Evolutionary conservation across 2,329 filamentous ascomycete species (phyloP).

Genomic region (Aspergillus glaucus): DNA sequence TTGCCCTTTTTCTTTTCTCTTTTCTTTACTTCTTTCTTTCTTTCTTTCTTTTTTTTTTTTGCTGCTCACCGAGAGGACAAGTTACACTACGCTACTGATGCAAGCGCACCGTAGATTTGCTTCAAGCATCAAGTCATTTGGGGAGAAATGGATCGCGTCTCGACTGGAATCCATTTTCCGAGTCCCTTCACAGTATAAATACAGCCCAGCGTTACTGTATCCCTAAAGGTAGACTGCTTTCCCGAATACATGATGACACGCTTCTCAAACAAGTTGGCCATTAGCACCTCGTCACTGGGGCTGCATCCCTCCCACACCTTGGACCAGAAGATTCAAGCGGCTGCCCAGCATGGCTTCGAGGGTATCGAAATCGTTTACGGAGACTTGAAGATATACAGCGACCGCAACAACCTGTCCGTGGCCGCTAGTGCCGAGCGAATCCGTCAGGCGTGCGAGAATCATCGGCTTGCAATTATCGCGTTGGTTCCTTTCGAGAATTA

Average conservation of each 20-base stretch:
- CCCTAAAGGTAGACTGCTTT: neutral
- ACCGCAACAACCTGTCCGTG: slow-evolving; percentile 10
- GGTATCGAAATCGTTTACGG: slow-evolving; percentile 28
- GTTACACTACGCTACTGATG: no score
- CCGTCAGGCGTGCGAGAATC: slow-evolving; percentile 12
- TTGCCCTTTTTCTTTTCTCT: no score
- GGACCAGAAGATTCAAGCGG: slow-evolving; percentile 24
- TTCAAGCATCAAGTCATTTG: no score
- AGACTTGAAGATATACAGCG: slow-evolving; percentile 21
- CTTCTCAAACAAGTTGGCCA: slow-evolving; percentile 21
- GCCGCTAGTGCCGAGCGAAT: slow-evolving; percentile 13
- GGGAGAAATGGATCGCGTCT: no score
- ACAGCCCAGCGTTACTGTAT: neutral
- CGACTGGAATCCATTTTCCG: neutral
- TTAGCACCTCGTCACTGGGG: slow-evolving; percentile 24
- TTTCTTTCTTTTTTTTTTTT: no score
- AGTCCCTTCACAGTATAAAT: neutral
- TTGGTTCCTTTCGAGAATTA: slow-evolving; percentile 33
- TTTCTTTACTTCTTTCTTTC: no score
- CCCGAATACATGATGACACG: neutral
- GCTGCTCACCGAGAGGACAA: no score
- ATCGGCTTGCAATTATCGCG: slow-evolving; percentile 19
- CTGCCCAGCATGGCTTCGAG: slow-evolving; percentile 19
- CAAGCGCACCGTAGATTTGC: no score
- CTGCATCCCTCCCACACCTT: slow-evolving; percentile 23